Conservation (phyloP, 2,329 filamentous ascomycete genomes). For the Talaromyces amestolkiae region DNA sequence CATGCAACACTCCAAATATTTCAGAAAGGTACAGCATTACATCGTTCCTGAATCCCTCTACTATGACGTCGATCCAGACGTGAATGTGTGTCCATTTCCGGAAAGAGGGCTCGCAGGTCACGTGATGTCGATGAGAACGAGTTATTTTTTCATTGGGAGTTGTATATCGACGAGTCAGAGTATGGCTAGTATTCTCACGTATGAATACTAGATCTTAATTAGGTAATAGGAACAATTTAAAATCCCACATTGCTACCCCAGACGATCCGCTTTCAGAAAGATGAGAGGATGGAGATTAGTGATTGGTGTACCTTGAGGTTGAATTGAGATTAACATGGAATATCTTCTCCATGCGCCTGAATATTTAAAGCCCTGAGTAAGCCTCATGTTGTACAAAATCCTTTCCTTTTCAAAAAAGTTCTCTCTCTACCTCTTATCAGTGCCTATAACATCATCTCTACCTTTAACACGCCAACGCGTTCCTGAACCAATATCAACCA, state of each 20-base stretch:
- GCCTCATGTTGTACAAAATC: neutral
- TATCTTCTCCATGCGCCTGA: too few relatives aligned
- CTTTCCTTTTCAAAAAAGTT: neutral
- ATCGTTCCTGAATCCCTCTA: neutral
- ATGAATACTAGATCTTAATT: neutral
- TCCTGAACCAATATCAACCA: constrained; percentile 21
- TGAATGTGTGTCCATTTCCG: neutral
- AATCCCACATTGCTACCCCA: neutral
- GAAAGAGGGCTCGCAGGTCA: neutral
- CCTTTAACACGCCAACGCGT: neutral
- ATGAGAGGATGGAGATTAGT: neutral
- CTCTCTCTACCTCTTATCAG: neutral
- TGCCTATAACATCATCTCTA: neutral
- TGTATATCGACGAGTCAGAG: neutral
- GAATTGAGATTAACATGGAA: neutral
- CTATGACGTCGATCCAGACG: neutral
- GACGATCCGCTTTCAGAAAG: neutral
- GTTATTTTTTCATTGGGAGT: neutral
- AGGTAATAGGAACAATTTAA: neutral
- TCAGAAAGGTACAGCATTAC: neutral
- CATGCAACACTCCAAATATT: neutral
- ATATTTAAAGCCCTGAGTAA: neutral
- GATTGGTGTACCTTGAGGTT: neutral
- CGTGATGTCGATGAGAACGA: neutral
- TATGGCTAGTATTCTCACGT: neutral